A percentile compares a stretch with the other conserved stretches of the same genome.
Evolutionary conservation across 371 early-diverging fungal species (phyloP).

Genomic region (Rhizopus delemar): DNA sequence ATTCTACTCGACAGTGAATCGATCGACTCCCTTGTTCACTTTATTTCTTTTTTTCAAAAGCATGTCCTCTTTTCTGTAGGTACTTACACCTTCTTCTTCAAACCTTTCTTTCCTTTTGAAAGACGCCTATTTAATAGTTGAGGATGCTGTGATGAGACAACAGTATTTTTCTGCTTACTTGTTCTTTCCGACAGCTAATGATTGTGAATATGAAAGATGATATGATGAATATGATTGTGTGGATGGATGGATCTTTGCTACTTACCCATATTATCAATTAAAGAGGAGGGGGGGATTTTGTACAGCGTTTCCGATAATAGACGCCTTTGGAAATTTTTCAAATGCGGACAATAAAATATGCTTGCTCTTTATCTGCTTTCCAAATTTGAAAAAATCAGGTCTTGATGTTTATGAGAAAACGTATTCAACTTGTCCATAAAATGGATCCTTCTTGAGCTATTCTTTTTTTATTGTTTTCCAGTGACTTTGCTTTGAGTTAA

Average conservation of each 20-base stretch:
- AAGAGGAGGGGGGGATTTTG: constrained; percentile 24
- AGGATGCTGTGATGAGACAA: constrained; percentile 5
- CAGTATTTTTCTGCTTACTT: constrained; percentile 63
- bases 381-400: too few relatives aligned
- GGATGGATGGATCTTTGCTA: constrained; percentile 33
- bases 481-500: too few relatives aligned
- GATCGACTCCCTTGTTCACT: not conserved
- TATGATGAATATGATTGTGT: constrained; percentile 12
- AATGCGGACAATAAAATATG: too few relatives aligned
- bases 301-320: not conserved
- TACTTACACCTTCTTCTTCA: constrained; percentile 96
- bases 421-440: too few relatives aligned
- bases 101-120: constrained; percentile 95
- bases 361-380: too few relatives aligned
- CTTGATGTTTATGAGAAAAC: too few relatives aligned
- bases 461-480: too few relatives aligned
- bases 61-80: not conserved
- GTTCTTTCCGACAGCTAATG: constrained; percentile 91
- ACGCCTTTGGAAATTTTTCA: too few relatives aligned
- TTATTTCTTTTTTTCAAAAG: constrained; percentile 4
- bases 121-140: constrained; percentile 60
- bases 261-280: constrained; percentile 44
- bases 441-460: too few relatives aligned
- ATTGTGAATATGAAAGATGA: constrained; percentile 4
- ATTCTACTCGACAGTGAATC: not conserved